Evolutionary conservation across 1,284 basidiomycete genomes (phyloP), one percentile per base, ranked within the genome.

Genomic region (Porodaedalea pini): DNA sequence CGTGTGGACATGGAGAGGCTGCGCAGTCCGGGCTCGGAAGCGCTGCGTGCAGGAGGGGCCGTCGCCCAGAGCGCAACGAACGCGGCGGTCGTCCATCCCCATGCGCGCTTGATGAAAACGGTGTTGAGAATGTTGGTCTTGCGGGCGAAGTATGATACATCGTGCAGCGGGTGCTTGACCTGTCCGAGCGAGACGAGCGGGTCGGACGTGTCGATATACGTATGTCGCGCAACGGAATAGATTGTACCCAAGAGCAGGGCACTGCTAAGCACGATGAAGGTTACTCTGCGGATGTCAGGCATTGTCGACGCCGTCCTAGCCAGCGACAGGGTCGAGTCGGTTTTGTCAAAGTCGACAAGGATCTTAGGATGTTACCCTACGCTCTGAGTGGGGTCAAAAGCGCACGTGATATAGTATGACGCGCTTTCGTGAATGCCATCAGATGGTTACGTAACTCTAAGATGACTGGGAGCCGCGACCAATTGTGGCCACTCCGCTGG

Each of bases 81-180:
- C 0, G 82, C 73, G 17, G 74, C 77, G 1, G 90, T 79, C 0
- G 92, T 95, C 94, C 95, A 98, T 0, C 76, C 89, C 95, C 96
- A 98, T 6, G 89, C 85, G 52, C 82, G 79, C 75, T 98, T 98
- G 67, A 96, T 92, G 72, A 97, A 95, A 65, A 84, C 74, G 57
- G 83, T 79, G 67, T 98, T 98, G 68, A 98, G 77, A 3, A 82
- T 58, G 69, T 97, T 98, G 59, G 78, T 73, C 70, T 96, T 94
- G 63, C 79, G 81, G 4, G 94, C 92, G 67, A 93, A 93, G 71
- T 88, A 89, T 65, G 90, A 76, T 2, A 82, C 74, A n/a, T 73
- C 65, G 59, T 82, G 72, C 51, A 89, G 79, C 29, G 78, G 85
- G 69, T 90, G 84, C n/a, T 86, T 80, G 31, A 83, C 77, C 65